A percentile compares a stretch with the other conserved stretches of the same genome.
These are phyloP conservation scores for Plectranthus barbatus DNA, from an alignment of 257 asterid genomes.

Conservation along the genomic window DNA sequence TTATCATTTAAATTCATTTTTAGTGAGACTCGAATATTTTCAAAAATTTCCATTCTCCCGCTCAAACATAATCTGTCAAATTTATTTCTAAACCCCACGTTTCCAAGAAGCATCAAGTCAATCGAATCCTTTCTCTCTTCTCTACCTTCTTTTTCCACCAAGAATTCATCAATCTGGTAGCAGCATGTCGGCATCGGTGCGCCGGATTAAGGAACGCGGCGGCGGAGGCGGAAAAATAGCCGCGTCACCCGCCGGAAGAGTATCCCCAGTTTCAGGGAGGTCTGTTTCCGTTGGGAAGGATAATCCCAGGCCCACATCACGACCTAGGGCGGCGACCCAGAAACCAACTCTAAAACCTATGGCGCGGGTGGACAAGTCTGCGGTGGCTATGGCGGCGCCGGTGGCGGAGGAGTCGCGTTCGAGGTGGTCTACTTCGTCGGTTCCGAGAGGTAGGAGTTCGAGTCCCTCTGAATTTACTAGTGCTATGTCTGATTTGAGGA, in stretches of 20 bases:
- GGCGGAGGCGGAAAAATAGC: slow-evolving; percentile 23
- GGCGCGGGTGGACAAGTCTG: slow-evolving; percentile 52
- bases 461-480: slow-evolving; percentile 60
- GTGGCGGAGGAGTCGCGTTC: slow-evolving; percentile 31
- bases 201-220: slow-evolving; percentile 58
- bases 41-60: slow-evolving; percentile 14
- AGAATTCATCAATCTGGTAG: not conserved
- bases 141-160: not conserved
- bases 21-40: not conserved
- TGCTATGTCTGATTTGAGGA: slow-evolving; percentile 39
- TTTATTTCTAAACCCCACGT: not conserved
- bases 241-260: slow-evolving; percentile 17
- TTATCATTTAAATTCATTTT: not conserved
- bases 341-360: slow-evolving; percentile 54
- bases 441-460: slow-evolving; percentile 62
- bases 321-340: slow-evolving; percentile 42
- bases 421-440: slow-evolving; percentile 59
- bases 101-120: not conserved
- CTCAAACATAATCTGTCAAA: not conserved
- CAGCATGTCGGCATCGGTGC: slow-evolving; percentile 43
- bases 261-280: slow-evolving; percentile 43
- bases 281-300: slow-evolving; percentile 55
- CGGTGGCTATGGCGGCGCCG: slow-evolving; percentile 15
- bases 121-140: not conserved
- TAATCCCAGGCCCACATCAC: slow-evolving; percentile 53